Evolutionary conservation across 164 flowering plant species (phyloP).

Genomic region (Buxus sempervirens): DNA sequence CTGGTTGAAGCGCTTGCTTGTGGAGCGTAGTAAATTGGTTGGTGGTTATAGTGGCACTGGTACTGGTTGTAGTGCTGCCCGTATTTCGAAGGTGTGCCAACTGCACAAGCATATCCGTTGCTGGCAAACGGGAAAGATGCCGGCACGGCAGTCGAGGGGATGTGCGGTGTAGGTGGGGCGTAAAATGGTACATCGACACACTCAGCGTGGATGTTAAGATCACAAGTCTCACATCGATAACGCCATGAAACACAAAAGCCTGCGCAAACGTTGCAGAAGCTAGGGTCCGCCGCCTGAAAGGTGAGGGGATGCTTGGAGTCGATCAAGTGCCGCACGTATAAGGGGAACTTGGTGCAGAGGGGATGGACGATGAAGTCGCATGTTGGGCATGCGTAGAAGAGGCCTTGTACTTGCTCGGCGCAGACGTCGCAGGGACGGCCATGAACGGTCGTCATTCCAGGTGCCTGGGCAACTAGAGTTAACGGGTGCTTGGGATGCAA

Average conservation of each 20-base stretch:
- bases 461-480: neutral
- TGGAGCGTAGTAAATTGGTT: neutral
- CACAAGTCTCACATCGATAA: neutral
- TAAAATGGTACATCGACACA: slow-evolving; percentile 1
- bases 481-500: neutral
- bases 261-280: neutral
- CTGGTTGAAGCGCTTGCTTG: neutral
- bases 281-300: neutral
- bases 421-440: neutral
- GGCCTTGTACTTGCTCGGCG: slow-evolving; percentile 7
- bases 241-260: slow-evolving; percentile 1
- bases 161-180: neutral
- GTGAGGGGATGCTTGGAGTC: slow-evolving; percentile 8
- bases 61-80: too few species aligned
- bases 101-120: neutral
- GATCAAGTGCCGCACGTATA: slow-evolving; percentile 6
- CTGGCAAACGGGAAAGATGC: neutral
- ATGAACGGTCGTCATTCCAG: neutral
- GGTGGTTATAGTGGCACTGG: neutral
- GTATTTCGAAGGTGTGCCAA: neutral
- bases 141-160: neutral
- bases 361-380: slow-evolving; percentile 7
- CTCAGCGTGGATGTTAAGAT: neutral
- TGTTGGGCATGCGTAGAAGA: slow-evolving; percentile 19
- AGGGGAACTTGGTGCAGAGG: slow-evolving; percentile 13